A percentile compares a stretch with the other conserved stretches of the same genome.
phyloP scores from a whole-genome alignment of 768 basidiomycete species.

The Auriculariales sp. region DNA sequence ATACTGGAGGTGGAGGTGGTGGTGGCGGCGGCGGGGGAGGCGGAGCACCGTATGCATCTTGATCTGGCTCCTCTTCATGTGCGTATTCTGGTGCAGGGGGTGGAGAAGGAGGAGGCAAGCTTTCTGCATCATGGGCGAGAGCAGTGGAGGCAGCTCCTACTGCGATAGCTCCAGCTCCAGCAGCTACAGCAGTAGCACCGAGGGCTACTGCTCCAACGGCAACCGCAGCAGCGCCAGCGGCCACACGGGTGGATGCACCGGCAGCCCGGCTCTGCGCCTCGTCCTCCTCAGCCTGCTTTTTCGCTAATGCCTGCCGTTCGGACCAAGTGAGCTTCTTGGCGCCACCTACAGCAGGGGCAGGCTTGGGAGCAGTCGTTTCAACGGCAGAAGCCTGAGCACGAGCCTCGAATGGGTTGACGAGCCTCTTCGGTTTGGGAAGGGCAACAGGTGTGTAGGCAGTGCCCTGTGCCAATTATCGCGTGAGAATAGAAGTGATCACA shows the following conservation, averaged over 20 bases:
- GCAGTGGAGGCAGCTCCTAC: constrained; percentile 10
- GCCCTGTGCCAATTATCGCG: constrained; percentile 25
- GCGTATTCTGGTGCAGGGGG: constrained; percentile 20
- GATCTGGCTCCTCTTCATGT: constrained; percentile 22
- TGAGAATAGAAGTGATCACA: background rate
- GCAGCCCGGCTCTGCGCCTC: constrained; percentile 47
- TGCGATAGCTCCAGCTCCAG: constrained; percentile 16
- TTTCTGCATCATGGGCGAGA: constrained; percentile 10
- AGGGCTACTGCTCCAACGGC: constrained; percentile 19
- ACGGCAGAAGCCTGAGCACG: constrained; percentile 33
- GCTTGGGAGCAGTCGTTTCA: constrained; percentile 18
- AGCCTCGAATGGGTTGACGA: constrained; percentile 69
- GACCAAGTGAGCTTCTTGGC: constrained; percentile 85
- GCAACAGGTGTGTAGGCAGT: constrained; percentile 82
- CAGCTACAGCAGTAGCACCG: constrained; percentile 31
- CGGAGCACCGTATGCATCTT: constrained; percentile 26
- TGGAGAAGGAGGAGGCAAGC: constrained; percentile 15
- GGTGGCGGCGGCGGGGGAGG: constrained; percentile 27
- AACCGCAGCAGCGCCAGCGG: constrained; percentile 17
- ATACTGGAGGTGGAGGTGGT: constrained; percentile 12
- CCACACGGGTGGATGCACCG: constrained; percentile 19
- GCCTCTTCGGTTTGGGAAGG: constrained; percentile 71
- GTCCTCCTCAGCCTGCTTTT: constrained; percentile 74
- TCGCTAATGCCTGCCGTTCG: constrained; percentile 82
- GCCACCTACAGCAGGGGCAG: constrained; percentile 19